Evolutionary conservation across 495 filamentous ascomycete genomes (phyloP).

Genomic region (Letharia lupina): DNA sequence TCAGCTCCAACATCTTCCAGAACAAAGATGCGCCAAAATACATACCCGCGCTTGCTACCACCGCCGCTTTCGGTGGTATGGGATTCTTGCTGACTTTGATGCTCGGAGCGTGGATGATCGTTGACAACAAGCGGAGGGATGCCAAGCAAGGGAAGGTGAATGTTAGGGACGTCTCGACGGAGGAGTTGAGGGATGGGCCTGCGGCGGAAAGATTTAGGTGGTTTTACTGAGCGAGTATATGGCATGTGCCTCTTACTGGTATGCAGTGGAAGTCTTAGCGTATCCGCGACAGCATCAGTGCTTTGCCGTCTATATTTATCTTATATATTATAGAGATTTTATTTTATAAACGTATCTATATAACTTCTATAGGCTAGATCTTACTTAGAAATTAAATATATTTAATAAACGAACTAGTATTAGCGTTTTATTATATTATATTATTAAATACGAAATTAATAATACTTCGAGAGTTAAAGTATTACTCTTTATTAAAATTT

Average conservation of each 20-base stretch:
- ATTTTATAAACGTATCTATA: too few relatives aligned
- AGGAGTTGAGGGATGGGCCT: conserved; percentile 60
- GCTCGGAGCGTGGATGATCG: conserved; percentile 60
- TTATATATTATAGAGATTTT: too few relatives aligned
- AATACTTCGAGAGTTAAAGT: too few relatives aligned
- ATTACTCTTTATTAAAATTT: too few relatives aligned
- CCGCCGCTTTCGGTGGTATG: conserved; percentile 60
- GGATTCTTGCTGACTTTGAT: conserved; percentile 50
- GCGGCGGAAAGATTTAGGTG: conserved; percentile 57
- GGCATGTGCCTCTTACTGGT: background rate
- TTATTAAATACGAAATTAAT: too few relatives aligned
- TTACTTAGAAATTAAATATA: too few relatives aligned
- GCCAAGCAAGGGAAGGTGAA: conserved; percentile 50
- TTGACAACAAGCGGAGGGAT: conserved; percentile 61
- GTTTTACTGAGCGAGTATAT: conserved; percentile 39
- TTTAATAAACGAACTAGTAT: too few relatives aligned
- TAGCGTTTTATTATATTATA: too few relatives aligned
- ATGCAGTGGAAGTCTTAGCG: background rate
- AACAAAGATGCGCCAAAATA: conserved; percentile 63
- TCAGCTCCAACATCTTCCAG: conserved; percentile 67
- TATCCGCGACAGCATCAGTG: too few relatives aligned
- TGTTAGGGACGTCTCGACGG: conserved; percentile 61
- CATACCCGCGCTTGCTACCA: conserved; percentile 62
- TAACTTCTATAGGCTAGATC: too few relatives aligned
- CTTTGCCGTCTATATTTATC: too few relatives aligned